Evolutionary conservation across 106 monocot species (phyloP).

Genomic region (Chionographis japonica): DNA sequence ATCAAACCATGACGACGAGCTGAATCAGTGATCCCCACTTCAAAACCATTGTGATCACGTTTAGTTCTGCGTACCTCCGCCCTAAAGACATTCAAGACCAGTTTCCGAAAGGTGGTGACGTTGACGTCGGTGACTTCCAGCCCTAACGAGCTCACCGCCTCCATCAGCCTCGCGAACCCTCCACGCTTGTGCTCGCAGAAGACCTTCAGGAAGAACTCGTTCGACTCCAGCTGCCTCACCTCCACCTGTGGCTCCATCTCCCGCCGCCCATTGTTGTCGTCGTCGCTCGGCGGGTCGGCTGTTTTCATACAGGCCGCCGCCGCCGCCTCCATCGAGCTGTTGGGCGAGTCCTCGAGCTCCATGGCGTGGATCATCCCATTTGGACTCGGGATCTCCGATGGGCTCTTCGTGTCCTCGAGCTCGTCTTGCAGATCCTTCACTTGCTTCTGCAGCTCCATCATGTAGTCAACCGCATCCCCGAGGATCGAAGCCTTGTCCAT

Average conservation of each 20-base stretch:
- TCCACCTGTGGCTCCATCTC: conserved; percentile 98
- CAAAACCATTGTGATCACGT: background rate
- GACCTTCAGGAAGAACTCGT: conserved; percentile 81
- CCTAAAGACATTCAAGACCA: conserved; percentile 79
- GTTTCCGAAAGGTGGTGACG: conserved; percentile 59
- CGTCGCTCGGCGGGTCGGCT: background rate
- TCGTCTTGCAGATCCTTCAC: conserved; percentile 67
- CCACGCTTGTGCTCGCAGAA: conserved; percentile 72
- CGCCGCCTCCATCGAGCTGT: conserved; percentile 1
- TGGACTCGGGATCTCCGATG: conserved; percentile 19
- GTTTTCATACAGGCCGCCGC: background rate
- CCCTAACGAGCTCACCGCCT: conserved; percentile 70
- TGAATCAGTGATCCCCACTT: background rate
- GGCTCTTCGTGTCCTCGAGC: conserved; percentile 49
- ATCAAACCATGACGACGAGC: background rate
- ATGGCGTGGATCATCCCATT: background rate
- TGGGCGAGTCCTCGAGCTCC: conserved; percentile 29
- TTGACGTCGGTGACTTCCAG: conserved; percentile 81
- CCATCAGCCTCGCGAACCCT: conserved; percentile 74
- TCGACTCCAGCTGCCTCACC: conserved; percentile 62
- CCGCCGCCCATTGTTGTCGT: conserved; percentile 38
- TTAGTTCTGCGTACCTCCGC: conserved; percentile 44
- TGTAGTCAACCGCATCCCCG: conserved; percentile 71
- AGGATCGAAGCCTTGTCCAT: conserved; percentile 87
- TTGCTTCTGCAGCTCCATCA: conserved; percentile 56